A percentile compares a stretch with the other conserved stretches of the same genome.
These are phyloP conservation scores for Lentinus brumalis DNA, from an alignment of 768 basidiomycete genomes.

Conservation along the genomic window DNA sequence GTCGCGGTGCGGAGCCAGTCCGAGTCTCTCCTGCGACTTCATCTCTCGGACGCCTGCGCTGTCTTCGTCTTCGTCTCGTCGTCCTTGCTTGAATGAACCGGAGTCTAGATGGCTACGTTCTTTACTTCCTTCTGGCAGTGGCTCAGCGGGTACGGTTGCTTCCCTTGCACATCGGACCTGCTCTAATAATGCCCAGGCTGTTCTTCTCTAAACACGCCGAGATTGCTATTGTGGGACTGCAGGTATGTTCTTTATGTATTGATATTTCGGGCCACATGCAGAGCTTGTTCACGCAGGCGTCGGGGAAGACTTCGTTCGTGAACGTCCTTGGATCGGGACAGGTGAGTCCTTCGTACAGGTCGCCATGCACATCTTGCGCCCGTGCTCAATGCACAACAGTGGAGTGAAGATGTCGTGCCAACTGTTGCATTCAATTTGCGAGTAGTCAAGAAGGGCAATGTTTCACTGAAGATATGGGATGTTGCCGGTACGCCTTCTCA, in stretches of 20 bases:
- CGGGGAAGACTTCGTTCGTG: conserved; percentile 93
- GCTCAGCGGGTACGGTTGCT: conserved; percentile 48
- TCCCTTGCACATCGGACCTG: neutral
- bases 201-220: conserved; percentile 90
- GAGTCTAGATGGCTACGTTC: conserved; percentile 32
- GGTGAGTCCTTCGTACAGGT: conserved; percentile 38
- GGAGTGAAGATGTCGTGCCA: conserved; percentile 96
- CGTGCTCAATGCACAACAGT: conserved; percentile 44
- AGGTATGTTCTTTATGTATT: conserved; percentile 45
- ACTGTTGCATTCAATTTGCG: conserved; percentile 93
- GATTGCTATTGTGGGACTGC: conserved; percentile 89
- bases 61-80: neutral
- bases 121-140: conserved; percentile 59
- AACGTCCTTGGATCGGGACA: conserved; percentile 90
- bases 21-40: neutral
- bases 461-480: conserved; percentile 94
- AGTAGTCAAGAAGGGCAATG: conserved; percentile 85
- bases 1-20: conserved; percentile 1
- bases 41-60: neutral
- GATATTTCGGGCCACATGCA: neutral
- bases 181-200: conserved; percentile 44
- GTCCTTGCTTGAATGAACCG: neutral
- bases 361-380: neutral
- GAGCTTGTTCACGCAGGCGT: conserved; percentile 56
- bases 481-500: conserved; percentile 67